Conservation (phyloP, 2,329 filamentous ascomycete species). For the Botryosphaeria dothidea region DNA sequence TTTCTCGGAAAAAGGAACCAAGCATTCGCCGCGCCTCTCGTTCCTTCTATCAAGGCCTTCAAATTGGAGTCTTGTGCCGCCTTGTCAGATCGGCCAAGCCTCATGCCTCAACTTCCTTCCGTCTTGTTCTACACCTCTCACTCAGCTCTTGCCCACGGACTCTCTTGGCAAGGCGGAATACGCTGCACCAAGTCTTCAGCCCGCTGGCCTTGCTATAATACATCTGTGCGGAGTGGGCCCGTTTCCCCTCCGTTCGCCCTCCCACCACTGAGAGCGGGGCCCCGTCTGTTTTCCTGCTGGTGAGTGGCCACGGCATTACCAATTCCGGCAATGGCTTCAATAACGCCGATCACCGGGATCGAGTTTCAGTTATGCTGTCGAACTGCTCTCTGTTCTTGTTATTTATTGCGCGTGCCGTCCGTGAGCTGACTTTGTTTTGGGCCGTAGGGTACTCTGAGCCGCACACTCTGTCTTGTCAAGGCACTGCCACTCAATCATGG, state of each 20-base stretch:
- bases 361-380: background rate
- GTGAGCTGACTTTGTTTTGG: background rate
- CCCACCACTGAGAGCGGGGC: background rate
- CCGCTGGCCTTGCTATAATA: background rate
- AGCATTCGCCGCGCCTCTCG: background rate
- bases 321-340: background rate
- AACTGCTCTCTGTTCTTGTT: background rate
- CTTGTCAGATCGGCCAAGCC: background rate
- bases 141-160: background rate
- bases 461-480: background rate
- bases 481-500: background rate
- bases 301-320: background rate
- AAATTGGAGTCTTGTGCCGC: background rate
- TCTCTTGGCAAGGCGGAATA: background rate
- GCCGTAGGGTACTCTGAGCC: background rate
- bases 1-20: background rate
- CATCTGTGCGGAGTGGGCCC: background rate
- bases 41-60: background rate
- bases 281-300: background rate
- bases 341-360: background rate
- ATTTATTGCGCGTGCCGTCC: background rate
- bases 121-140: background rate
- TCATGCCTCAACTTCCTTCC: background rate
- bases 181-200: background rate
- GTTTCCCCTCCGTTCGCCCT: background rate